Evolutionary conservation across 768 basidiomycete genomes (phyloP), one percentile per base, ranked within the genome.

Genomic region (Pleurotus citrinopileatus): DNA sequence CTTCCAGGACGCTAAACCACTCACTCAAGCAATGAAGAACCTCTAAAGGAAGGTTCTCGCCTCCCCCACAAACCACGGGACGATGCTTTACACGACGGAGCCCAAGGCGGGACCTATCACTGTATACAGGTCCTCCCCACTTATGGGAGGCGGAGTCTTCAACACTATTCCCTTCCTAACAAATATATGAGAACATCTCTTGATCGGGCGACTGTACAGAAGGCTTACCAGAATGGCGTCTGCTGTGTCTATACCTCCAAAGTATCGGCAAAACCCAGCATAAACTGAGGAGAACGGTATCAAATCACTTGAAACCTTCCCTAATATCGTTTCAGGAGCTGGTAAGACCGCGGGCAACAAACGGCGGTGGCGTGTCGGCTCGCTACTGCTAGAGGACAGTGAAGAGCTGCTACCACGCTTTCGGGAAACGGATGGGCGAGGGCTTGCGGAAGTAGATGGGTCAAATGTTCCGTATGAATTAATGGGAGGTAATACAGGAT

Each of bases 11-110:
- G 57, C 76, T 77, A 48, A 76, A 67, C 83, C 83, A 86, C 53
- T 82, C 75, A 58, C 81, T 82, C 46, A 86, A 60, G 57, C 74
- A 77, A 15, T 79, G 65, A 45, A 86, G 42, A 40, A 86, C 72
- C 59, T 83, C 79, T 28, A 84, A 62, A 7, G 84, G 84, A 7
- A 84, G 63, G 63, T 84, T 86, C 60, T 82, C 74, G 9, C 83
- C 82, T 10, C 60, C 66, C 23, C 72, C 71, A 50, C 70, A 68
- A 25, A 74, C 64, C 6, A 60, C 61, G 7, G 72, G 73, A 4
- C 68, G 63, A 52, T 72, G 68, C 53, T 76, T 76, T 19, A 56
- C 51, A 26, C 66, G 61, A 32, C 67, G 53, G 19, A 60, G 32
- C 13, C 54, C 3, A 44, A 27, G 43, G 36, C 19, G 22, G 42